These are phyloP conservation scores for Pseudozyma pruni DNA, from an alignment of 1,284 basidiomycete species.

Conservation along the genomic window DNA sequence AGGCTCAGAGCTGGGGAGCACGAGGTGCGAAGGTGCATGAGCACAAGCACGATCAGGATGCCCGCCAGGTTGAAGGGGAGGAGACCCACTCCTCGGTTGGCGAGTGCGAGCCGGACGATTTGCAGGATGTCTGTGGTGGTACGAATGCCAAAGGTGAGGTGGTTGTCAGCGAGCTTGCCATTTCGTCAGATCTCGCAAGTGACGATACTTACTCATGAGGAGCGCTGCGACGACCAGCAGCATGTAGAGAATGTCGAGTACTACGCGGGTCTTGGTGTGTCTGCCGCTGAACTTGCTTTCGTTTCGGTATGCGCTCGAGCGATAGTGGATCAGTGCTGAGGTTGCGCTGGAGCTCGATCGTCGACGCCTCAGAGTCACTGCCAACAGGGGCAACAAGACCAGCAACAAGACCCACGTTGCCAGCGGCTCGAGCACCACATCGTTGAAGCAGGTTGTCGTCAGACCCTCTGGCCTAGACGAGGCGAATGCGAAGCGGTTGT, in stretches of 20 bases:
- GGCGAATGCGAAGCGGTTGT: slow-evolving; percentile 34
- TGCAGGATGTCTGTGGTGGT: slow-evolving; percentile 48
- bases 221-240: slow-evolving; percentile 48
- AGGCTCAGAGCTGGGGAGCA: slow-evolving; percentile 10
- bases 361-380: slow-evolving; percentile 4
- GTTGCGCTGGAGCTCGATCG: slow-evolving; percentile 6
- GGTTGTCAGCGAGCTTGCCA: slow-evolving; percentile 1
- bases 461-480: slow-evolving; percentile 21
- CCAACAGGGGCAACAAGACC: slow-evolving; percentile 30
- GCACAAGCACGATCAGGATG: slow-evolving; percentile 45
- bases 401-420: slow-evolving; percentile 49
- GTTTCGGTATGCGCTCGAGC: slow-evolving; percentile 14
- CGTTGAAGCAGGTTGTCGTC: slow-evolving; percentile 53
- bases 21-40: slow-evolving; percentile 32
- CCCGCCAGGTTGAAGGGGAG: slow-evolving; percentile 53
- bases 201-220: slow-evolving; percentile 49
- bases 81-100: slow-evolving; percentile 48
- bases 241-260: slow-evolving; percentile 36
- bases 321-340: slow-evolving; percentile 28
- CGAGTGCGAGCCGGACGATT: slow-evolving; percentile 53
- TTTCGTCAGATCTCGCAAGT: background rate
- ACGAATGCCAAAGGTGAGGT: background rate
- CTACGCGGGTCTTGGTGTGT: slow-evolving; percentile 10
- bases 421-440: slow-evolving; percentile 51
- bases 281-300: slow-evolving; percentile 15